Evolutionary conservation across 2,329 filamentous ascomycete genomes (phyloP), one percentile per base, ranked within the genome.

Genomic region (Pyrenophora graminea): DNA sequence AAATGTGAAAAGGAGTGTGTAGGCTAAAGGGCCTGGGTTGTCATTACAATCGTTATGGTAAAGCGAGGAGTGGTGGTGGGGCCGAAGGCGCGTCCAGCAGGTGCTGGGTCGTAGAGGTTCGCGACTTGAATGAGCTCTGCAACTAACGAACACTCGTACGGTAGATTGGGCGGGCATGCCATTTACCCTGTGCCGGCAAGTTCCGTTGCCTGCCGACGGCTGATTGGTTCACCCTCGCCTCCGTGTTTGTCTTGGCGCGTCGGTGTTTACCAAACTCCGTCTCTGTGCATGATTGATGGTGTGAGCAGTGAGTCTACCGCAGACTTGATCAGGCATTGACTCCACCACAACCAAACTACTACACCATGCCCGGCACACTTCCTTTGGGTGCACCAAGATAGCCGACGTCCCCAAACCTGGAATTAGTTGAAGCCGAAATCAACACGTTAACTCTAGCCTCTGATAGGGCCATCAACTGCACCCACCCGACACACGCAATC

Each of bases 21-120:
- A 59, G 61, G 53, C 58, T 52, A 44, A 25, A 36, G 7, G 34
- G 56, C 61, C 63, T 57, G 45, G 19, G n/a, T 38, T 46, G 56
- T 61, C 66, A 68, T 69, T 66, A 67, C 55, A 62, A 60, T 67
- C 63, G 61, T 68, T 63, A 68, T 41, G 54, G 45, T 48, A 45
- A 52, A 62, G 63, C 52, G 52, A 60, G 57, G 53, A 51, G 30
- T 54, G 47, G 58, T 62, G 55, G 63, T 55, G 55, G 61, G 56
- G 36, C 51, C 47, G 53, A 56, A 56, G 62, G 62, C 66, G 67
- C 65, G 67, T 68, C 64, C 59, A 62, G 62, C 65, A 55, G 56
- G 52, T 57, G 57, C 58, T 64, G 62, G 57, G 7, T 30, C 9
- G 27, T 52, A 50, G 59, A 48, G 58, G 56, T 59, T 55, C 62